Evolutionary conservation across 2,329 filamentous ascomycete genomes (phyloP).

Genomic region (Ophiocordyceps polyrhachis-furcata): DNA sequence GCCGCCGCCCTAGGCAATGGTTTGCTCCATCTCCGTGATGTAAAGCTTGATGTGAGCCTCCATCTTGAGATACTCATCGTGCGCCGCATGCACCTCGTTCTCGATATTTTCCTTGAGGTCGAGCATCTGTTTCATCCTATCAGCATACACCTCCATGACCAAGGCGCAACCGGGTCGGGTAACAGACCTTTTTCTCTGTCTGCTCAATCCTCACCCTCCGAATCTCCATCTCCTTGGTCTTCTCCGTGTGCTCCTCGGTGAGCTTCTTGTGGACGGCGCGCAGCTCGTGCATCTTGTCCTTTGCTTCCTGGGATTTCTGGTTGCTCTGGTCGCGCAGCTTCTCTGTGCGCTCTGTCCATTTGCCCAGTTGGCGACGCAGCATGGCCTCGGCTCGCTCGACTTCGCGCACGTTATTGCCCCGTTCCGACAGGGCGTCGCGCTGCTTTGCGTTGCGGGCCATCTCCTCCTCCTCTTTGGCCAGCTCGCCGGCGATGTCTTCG

Average conservation of each 20-base stretch:
- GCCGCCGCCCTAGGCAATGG: slow-evolving; percentile 25
- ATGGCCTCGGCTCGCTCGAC: slow-evolving; percentile 77
- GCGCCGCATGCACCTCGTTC: slow-evolving; percentile 72
- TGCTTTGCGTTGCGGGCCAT: slow-evolving; percentile 62
- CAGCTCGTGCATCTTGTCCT: slow-evolving; percentile 80
- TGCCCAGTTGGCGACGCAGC: slow-evolving; percentile 64
- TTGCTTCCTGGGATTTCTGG: slow-evolving; percentile 63
- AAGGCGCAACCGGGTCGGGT: background rate
- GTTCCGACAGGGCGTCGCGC: slow-evolving; percentile 70
- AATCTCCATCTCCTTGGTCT: slow-evolving; percentile 81
- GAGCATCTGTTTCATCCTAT: slow-evolving; percentile 50
- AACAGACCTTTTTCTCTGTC: slow-evolving; percentile 83
- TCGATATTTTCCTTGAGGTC: slow-evolving; percentile 97
- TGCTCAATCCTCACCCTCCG: slow-evolving; percentile 88
- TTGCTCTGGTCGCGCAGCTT: slow-evolving; percentile 64
- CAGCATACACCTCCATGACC: slow-evolving; percentile 1
- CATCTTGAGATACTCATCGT: slow-evolving; percentile 94
- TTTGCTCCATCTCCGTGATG: slow-evolving; percentile 97
- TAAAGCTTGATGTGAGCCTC: slow-evolving; percentile 94
- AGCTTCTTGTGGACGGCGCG: slow-evolving; percentile 61
- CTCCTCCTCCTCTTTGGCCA: slow-evolving; percentile 84
- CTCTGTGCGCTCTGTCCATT: slow-evolving; percentile 75
- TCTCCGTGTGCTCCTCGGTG: slow-evolving; percentile 69
- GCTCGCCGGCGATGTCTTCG: slow-evolving; percentile 68
- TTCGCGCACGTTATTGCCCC: slow-evolving; percentile 76